Evolutionary conservation across 2,329 filamentous ascomycete species (phyloP), one percentile per base, ranked within the genome.

Genomic region (Fusarium tricinctum): DNA sequence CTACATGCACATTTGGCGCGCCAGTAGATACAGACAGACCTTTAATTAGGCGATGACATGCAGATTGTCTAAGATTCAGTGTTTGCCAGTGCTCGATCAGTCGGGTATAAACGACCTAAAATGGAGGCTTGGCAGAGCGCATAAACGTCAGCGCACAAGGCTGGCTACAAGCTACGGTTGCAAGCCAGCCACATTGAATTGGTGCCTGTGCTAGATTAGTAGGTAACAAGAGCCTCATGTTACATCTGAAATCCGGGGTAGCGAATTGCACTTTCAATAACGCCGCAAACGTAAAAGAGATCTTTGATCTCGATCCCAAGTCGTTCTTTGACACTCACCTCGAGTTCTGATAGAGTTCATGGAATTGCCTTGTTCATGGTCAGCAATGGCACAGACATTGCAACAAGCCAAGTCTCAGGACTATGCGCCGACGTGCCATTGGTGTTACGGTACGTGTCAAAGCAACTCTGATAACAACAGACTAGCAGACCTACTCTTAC

Each of bases 281-380:
- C 14, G 22, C 10, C 19, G 15, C 13, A 33, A 14, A 33, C 7
- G 7, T 32, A 14, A 8, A 15, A n/a, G 17, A n/a, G 5, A n/a
- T 38, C 7, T 17, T 35, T 17, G 17, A 17, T 35, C 9, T 38
- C 17, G 8, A n/a, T 38, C 9, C 17, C 35, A 9, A 35, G 33
- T 35, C 33, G 15, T 35, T 35, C 33, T 9, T 35, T 15, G 17
- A 40, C 20, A 8, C 9, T 32, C 47, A 58, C 30, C 19, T 63
- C 42, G 40, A 20, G 26, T 35, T 26, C 23, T 46, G 48, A 28
- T 55, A 48, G 63, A 66, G 22, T 33, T 50, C 39, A 46, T 32
- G 23, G 38, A 23, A 43, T 50, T 48, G 23, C 33, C 35, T 63
- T 46, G n/a, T 35, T 38, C 20, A 38, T 38, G n/a, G 19, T 12